phyloP scores from a whole-genome alignment of 1,284 basidiomycete species.

The Rhodotorula mucilaginosa region DNA sequence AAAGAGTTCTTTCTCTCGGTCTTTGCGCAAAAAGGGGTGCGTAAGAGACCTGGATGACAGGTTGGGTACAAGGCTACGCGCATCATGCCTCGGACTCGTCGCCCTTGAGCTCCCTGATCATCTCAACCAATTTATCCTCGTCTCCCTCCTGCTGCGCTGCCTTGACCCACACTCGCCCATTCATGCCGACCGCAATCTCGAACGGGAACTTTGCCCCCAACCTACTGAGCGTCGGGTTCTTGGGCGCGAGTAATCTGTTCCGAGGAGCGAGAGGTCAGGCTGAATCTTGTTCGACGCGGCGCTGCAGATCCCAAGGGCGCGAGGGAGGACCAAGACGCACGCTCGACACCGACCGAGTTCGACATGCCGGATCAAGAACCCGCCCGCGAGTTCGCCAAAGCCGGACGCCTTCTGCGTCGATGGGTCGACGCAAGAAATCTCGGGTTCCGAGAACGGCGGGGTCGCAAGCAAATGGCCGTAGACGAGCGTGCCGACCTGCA shows the following conservation, averaged over 20 bases:
- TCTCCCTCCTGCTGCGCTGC: constrained; percentile 55
- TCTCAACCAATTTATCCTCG: constrained; percentile 63
- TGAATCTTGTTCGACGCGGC: not conserved
- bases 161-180: constrained; percentile 76
- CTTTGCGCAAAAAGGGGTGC: too few relatives aligned
- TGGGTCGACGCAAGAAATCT: constrained; percentile 81
- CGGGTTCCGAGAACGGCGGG: constrained; percentile 84
- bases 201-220: constrained; percentile 71
- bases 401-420: constrained; percentile 77
- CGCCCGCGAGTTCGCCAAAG: constrained; percentile 76
- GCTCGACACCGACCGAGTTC: constrained; percentile 69
- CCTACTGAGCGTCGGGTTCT: constrained; percentile 68
- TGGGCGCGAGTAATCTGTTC: constrained; percentile 66
- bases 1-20: not conserved
- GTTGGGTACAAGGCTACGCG: too few relatives aligned
- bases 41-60: too few relatives aligned
- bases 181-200: constrained; percentile 73
- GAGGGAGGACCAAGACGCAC: constrained; percentile 54
- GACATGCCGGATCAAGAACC: constrained; percentile 59
- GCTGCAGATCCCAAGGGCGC: not conserved
- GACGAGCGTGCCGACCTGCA: constrained; percentile 71
- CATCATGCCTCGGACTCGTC: not conserved
- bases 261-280: not conserved
- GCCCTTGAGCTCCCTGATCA: constrained; percentile 44
- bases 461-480: constrained; percentile 80